Conservation (phyloP, 805 yeast genomes). For the Wickerhamomyces pijperi region DNA sequence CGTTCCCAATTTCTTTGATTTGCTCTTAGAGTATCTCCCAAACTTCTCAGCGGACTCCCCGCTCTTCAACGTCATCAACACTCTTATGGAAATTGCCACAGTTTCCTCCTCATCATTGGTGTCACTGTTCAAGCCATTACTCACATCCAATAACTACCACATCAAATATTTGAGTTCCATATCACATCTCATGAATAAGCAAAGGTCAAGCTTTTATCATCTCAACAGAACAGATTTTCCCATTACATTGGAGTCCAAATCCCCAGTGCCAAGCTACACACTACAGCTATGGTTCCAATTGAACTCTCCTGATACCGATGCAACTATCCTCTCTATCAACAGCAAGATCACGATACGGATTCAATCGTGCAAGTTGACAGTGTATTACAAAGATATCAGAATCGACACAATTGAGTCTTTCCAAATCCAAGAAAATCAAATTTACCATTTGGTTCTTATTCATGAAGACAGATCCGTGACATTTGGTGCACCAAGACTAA, state of each 20-base stretch:
- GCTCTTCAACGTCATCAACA: not conserved
- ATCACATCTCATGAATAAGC: constrained; percentile 8
- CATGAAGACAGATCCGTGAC: constrained; percentile 7
- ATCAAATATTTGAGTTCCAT: constrained; percentile 1
- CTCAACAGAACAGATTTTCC: constrained; percentile 19
- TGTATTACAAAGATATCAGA: constrained; percentile 8
- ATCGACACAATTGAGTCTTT: constrained; percentile 9
- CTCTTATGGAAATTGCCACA: not conserved
- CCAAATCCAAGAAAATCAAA: constrained; percentile 7
- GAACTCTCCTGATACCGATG: constrained; percentile 16
- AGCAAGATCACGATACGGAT: constrained; percentile 14
- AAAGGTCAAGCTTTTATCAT: constrained; percentile 14
- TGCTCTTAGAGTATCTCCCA: too few species aligned
- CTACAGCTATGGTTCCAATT: constrained; percentile 20
- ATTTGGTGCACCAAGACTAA: constrained; percentile 10
- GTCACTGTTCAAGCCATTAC: not conserved
- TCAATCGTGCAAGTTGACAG: constrained; percentile 22
- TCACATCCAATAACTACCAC: not conserved
- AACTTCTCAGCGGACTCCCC: too few species aligned
- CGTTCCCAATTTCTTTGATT: too few species aligned
- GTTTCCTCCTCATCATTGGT: not conserved
- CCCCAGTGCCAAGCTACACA: constrained; percentile 8
- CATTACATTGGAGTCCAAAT: constrained; percentile 3
- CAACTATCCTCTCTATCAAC: constrained; percentile 18
- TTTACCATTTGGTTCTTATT: constrained; percentile 12